Percentiles rank a stretch among this genome's conserved stretches.
These are phyloP conservation scores for Ceratocystiopsis brevicomis DNA, from an alignment of 2,329 filamentous ascomycete species.

Conservation along the genomic window DNA sequence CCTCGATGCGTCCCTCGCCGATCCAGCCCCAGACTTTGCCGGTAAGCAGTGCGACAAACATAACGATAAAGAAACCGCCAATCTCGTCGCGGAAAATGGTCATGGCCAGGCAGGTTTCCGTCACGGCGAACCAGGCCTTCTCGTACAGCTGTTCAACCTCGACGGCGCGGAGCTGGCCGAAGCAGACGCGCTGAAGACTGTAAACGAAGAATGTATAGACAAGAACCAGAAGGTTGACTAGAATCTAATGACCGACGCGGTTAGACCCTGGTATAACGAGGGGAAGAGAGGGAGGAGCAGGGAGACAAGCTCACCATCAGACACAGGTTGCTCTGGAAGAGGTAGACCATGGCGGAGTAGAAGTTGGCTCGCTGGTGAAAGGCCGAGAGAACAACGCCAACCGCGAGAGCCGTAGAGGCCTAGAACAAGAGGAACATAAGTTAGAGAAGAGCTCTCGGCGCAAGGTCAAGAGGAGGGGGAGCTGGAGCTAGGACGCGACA, in stretches of 20 bases:
- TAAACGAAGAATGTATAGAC: conserved; percentile 66
- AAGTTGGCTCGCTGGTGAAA: conserved; percentile 94
- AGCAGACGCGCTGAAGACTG: conserved; percentile 74
- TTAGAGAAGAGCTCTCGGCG: not conserved
- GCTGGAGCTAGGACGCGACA: conserved; percentile 11
- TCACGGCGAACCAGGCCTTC: conserved; percentile 94
- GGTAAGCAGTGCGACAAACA: conserved; percentile 84
- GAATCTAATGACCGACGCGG: conserved; percentile 36
- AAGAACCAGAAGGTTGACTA: conserved; percentile 79
- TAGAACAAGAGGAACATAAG: conserved; percentile 16
- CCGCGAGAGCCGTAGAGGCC: conserved; percentile 70
- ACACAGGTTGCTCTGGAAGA: conserved; percentile 90
- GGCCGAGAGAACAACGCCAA: conserved; percentile 67
- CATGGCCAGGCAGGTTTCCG: conserved; percentile 93
- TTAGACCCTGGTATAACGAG: not conserved
- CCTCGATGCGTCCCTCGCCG: conserved; percentile 80
- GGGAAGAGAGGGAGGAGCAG: not conserved
- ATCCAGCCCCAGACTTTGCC: conserved; percentile 99
- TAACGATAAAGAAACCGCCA: conserved; percentile 82
- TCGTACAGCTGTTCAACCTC: conserved; percentile 96
- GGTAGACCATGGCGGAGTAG: conserved; percentile 92
- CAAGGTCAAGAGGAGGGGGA: too few species aligned
- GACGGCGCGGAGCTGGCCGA: conserved; percentile 74
- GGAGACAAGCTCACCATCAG: conserved; percentile 39
- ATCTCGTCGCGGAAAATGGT: conserved; percentile 94